These are phyloP conservation scores for Blastobotrys arbuscula DNA, from an alignment of 1,139 yeast species.

Conservation along the genomic window DNA sequence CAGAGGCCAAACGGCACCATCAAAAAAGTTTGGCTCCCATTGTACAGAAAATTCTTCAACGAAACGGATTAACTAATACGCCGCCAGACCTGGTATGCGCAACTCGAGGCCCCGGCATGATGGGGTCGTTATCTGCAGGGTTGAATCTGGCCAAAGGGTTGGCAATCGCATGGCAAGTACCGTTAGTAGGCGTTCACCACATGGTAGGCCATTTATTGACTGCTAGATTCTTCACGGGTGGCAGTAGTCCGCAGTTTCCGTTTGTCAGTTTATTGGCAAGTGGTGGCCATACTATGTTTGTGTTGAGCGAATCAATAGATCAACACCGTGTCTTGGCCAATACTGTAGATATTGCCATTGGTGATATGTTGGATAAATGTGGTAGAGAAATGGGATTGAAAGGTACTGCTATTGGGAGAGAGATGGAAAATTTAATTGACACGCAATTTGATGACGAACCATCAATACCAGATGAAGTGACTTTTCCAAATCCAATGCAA, in stretches of 20 bases:
- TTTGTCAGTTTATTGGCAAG: conserved; percentile 74
- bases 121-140: conserved; percentile 79
- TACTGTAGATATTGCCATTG: conserved; percentile 85
- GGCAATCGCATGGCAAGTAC: conserved; percentile 67
- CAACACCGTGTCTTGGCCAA: conserved; percentile 71
- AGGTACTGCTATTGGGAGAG: conserved; percentile 85
- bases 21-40: conserved; percentile 48
- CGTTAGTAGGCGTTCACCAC: conserved; percentile 88
- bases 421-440: conserved; percentile 56
- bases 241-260: conserved; percentile 58
- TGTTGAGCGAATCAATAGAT: conserved; percentile 52
- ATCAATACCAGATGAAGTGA: conserved; percentile 31
- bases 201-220: conserved; percentile 89
- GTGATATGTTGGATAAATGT: conserved; percentile 90
- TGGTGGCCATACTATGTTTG: conserved; percentile 95
- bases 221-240: conserved; percentile 47
- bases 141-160: conserved; percentile 82
- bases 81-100: conserved; percentile 78
- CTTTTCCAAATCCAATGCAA: conserved; percentile 49
- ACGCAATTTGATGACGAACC: conserved; percentile 26
- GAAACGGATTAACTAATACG: conserved; percentile 23
- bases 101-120: conserved; percentile 97
- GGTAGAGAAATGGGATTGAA: conserved; percentile 74
- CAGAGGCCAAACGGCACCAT: conserved; percentile 78
- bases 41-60: conserved; percentile 37